Evolutionary conservation across 768 basidiomycete species (phyloP), one percentile per base, ranked within the genome.

Genomic region (Agaricus sinodeliciosus): DNA sequence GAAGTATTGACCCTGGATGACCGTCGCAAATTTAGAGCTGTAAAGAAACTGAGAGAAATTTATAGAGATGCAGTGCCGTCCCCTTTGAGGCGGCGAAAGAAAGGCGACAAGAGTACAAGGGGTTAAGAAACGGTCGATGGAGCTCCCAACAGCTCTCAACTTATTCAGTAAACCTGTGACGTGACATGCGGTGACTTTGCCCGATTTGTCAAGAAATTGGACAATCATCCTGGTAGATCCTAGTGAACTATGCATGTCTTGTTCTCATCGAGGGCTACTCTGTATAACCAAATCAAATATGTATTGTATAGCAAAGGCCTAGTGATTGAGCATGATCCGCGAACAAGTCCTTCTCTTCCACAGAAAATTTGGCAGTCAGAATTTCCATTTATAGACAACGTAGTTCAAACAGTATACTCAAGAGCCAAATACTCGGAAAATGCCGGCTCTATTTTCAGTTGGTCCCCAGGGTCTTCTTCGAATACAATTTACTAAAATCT

Each of bases 321-420:
- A 16, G n/a, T 13, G 9, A 40, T 18, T 40, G 36, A 11, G 5
- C 26, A 28, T 34, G 6, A 13, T 16, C 27, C 39, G 9, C 19
- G 9, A 9, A 28, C 5, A 11, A 28, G 18, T 18, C 26, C 5
- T 46, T 26, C 19, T 40, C 13, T 18, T n/a, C 27, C 7, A 28
- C 34, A 19, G 18, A n/a, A 19, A 42, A 27, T 36, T 45, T 15
- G 27, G 27, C 27, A 47, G 36, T 35, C n/a, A 26, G 31, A 51
- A 34, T 49, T 60, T 31, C 68, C 68, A 65, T 66, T 64, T 68
- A 66, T 66, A 63, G 68, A 61, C 60, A 68, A 68, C 68, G 67
- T 69, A 62, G 67, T 69, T 69, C 64, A 63, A 47, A 37, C 37
- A 16, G 37, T 12, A 31, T 16, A n/a, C 37, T 31, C 31, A 11